Evolutionary conservation across 306 rosid genomes (phyloP).

Genomic region (Abrus precatorius): DNA sequence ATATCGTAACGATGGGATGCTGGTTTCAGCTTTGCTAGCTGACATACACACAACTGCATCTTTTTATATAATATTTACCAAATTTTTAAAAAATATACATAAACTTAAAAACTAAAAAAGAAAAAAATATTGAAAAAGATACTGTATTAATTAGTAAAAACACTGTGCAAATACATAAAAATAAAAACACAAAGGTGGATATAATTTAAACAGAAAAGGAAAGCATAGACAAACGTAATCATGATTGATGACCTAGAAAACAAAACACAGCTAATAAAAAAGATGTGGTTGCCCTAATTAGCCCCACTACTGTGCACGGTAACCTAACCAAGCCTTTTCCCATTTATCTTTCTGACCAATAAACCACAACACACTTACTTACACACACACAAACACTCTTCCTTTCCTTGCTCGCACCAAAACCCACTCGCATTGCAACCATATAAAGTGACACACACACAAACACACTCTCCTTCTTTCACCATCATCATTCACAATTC

Average conservation of each 20-base stretch:
- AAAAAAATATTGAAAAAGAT: no score
- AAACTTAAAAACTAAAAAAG: no score
- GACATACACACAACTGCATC: no score
- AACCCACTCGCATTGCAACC: not conserved
- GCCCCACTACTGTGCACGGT: slow-evolving; percentile 5
- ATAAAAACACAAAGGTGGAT: not conserved
- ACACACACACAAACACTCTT: not conserved
- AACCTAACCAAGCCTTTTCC: slow-evolving; percentile 2
- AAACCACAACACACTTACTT: not conserved
- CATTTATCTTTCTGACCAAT: not conserved
- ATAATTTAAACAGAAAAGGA: not conserved
- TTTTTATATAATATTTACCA: no score
- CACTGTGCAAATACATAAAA: no score
- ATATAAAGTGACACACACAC: slow-evolving; percentile 18
- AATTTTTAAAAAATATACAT: no score
- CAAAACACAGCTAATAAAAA: slow-evolving; percentile 40
- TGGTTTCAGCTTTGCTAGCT: no score
- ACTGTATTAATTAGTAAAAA: no score
- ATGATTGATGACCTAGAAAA: slow-evolving; percentile 15
- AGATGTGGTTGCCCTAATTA: slow-evolving; percentile 31
- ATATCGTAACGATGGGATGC: no score
- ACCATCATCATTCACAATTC: not conserved
- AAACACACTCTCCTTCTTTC: not conserved
- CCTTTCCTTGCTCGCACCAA: not conserved
- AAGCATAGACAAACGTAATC: not conserved